Evolutionary conservation across 2,329 filamentous ascomycete species (phyloP), one percentile per base, ranked within the genome.

Genomic region (Penicillium sp.): DNA sequence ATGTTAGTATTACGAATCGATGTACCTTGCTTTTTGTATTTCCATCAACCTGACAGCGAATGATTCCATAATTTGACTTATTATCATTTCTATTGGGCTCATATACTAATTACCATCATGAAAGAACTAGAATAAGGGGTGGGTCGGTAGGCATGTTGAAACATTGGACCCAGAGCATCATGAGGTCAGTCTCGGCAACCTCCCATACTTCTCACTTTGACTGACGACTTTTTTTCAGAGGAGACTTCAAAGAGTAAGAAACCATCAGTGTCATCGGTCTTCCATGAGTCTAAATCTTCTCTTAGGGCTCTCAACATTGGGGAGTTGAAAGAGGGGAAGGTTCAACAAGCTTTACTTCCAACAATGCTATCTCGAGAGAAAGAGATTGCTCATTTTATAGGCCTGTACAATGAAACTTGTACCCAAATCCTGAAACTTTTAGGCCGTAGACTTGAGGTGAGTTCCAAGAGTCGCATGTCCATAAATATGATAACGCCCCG

Each of bases 131-230:
- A 54, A 54, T 33, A 19, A 26, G 19, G 52, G 52, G 3, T 54
- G 52, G 52, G 47, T 54, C 16, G 52, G 52, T 7, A 54, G 50
- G 52, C 31, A 50, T 33, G 52, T 54, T 3, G 52, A 54, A 21
- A 54, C 52, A 8, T 26, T 54, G 5, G 46, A 54, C 28, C 52
- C 52, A 18, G 47, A 54, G 16, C 47, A 50, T 45, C 40, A 54
- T 24, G 13, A 50, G 46, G 52, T 50, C 4, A 9, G 19, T 23
- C 6, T 5, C 36, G 4, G 16, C 14, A 7, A 7, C 37, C 24
- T 3, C 23, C 33, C 19, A 21, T 8, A 19, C 21, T 31, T 39
- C 8, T 9, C 9, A 49, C 9, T 2, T 16, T 31, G 16, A 16
- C 36, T 33, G 9, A 50, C 18, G 4, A 28, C 11, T 29, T 23